phyloP scores from a whole-genome alignment of 2,329 filamentous ascomycete genomes.

The Epichloe festucae region DNA sequence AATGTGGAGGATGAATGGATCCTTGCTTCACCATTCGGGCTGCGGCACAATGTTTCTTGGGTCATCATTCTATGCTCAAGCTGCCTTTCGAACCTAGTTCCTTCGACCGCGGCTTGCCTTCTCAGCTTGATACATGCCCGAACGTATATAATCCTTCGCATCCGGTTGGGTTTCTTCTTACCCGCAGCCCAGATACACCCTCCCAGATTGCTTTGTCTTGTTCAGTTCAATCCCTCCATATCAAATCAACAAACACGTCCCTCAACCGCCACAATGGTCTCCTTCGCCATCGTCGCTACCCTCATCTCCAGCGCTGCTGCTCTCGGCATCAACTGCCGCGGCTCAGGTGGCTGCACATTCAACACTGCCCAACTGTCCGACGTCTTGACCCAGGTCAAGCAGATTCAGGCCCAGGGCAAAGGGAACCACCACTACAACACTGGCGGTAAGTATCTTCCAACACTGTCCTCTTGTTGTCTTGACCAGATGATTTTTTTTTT shows the following conservation, averaged over 20 bases:
- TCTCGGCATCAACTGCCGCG: constrained; percentile 10
- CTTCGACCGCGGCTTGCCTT: no score
- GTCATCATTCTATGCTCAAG: no score
- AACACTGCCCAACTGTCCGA: constrained; percentile 6
- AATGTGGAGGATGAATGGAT: no score
- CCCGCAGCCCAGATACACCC: no score
- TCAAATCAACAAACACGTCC: not conserved
- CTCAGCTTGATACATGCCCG: no score
- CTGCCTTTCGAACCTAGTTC: no score
- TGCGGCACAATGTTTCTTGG: no score
- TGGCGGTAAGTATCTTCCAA: constrained; percentile 4
- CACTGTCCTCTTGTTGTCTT: not conserved
- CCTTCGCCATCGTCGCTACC: constrained; percentile 2
- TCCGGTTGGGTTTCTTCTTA: no score
- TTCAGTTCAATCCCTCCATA: no score
- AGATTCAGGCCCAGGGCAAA: constrained; percentile 6
- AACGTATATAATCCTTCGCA: no score
- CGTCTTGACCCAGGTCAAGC: constrained; percentile 6
- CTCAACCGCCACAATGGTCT: not conserved
- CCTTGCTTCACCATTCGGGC: no score
- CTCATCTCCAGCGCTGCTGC: constrained; percentile 5
- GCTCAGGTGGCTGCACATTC: constrained; percentile 8
- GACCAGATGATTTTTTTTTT: not conserved
- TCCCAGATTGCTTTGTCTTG: no score
- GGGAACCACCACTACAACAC: constrained; percentile 6